A percentile compares a stretch with the other conserved stretches of the same genome.
Conservation (phyloP, 2,329 filamentous ascomycete genomes). For the Venturia oleaginea region DNA sequence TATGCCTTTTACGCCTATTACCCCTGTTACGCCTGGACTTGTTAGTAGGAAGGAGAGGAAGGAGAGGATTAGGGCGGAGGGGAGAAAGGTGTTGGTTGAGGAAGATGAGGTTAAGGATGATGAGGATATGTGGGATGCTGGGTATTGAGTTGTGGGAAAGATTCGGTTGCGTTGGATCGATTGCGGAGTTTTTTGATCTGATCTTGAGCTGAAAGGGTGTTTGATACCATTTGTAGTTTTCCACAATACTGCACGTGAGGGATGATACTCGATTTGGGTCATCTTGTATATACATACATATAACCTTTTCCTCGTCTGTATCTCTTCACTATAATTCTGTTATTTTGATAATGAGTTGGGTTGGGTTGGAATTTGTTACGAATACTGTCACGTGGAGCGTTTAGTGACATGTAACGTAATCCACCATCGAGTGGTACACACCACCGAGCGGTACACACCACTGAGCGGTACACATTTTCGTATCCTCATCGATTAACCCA, state of each 20-base stretch:
- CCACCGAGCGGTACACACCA: too few relatives aligned
- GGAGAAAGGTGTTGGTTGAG: conserved; percentile 46
- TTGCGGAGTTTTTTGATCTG: neutral
- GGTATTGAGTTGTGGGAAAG: neutral
- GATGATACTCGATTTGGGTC: neutral
- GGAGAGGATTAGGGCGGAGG: conserved; percentile 55
- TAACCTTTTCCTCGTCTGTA: too few relatives aligned
- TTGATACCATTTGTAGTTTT: conserved; percentile 1
- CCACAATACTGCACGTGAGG: neutral
- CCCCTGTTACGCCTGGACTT: conserved; percentile 68
- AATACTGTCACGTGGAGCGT: too few relatives aligned
- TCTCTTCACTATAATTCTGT: too few relatives aligned
- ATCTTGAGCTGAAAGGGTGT: neutral
- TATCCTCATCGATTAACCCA: too few relatives aligned
- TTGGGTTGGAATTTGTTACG: too few relatives aligned
- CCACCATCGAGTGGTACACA: too few relatives aligned
- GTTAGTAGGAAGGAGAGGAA: conserved; percentile 63
- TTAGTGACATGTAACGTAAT: too few relatives aligned
- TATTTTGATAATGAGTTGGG: too few relatives aligned
- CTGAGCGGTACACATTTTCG: too few relatives aligned
- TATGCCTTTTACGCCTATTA: conserved; percentile 66
- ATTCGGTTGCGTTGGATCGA: neutral
- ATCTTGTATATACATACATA: neutral
- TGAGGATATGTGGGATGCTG: conserved; percentile 51
- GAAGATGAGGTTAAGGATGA: conserved; percentile 48